Base-by-base conservation (phyloP, 768 basidiomycete species). In the Suillus clintonianus region DNA sequence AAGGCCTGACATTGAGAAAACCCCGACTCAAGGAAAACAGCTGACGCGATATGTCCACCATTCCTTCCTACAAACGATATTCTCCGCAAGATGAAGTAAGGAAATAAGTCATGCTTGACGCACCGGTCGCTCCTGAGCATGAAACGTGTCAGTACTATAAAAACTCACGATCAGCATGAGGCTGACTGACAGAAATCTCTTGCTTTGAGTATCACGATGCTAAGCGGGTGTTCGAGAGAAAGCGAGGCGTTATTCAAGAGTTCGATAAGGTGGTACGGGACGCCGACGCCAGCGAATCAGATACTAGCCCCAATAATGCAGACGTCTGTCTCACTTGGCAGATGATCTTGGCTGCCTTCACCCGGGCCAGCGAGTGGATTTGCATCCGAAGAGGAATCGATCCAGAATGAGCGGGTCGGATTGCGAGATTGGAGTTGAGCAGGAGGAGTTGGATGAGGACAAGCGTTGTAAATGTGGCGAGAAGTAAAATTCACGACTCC, bases 121-220 rank as follows among this genome's bases (percentile, higher is more conserved):
- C 65, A 88, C 91, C 90, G 61, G 92, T 95, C 39, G 91, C 89
- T 41, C 91, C 90, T 61, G 89, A 86, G 74, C 89, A 89, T 89
- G 41, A 57, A 34, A 42, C 5, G 19, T 11, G 24, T 64, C 39
- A 67, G 62, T 37, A 27, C 27, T 7, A 19, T 43, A 32, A 62
- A 63, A 7, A 62, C 53, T 17, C 11, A 13, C 37, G 5, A 22
- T 36, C 15, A 37, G 34, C 54, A 36, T 22, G 8, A 7, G 36
- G 15, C 32, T 36, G 24, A 80, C 91, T 77, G 27, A 94, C 94
- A 91, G 74, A 95, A 90, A 70, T 93, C 89, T 68, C 95, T 80
- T 5, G 94, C 95, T 71, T 97, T 95, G 10, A 97, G 74, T 14
- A 96, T 78, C n/a, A 88, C 86, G 0, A 89, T 80, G 34, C 78